Evolutionary conservation across 345 rosid genomes (phyloP), one percentile per base, ranked within the genome.

Genomic region (Arabis alpina): DNA sequence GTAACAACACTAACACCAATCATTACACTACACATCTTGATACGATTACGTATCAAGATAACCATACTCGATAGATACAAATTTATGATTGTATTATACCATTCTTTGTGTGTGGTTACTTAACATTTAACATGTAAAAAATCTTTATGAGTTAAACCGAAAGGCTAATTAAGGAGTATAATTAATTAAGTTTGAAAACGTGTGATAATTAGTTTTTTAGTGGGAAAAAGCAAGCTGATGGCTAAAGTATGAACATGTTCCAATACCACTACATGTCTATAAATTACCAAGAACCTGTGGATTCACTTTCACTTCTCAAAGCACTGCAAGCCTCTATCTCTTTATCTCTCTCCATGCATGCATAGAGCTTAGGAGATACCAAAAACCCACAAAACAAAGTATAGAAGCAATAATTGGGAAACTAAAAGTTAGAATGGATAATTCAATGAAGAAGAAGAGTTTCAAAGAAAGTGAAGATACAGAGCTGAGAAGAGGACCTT

Each of bases 401-500:
- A 36, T 8, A 36, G 42, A 45, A 81, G 51, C 48, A 52, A 27
- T 57, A 37, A 10, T 15, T 51, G 12, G 3, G 12, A 55, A 28
- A 30, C 6, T 9, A 3, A 16, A 51, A 49, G 6, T 8, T 60
- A 37, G 23, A 64, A 67, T 66, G 71, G 58, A 71, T 34, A 42
- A 58, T 43, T 59, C 54, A 8, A 49, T n/a, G 87, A 85, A 65
- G 84, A 81, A 56, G 80, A 79, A 80, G 48, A 66, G 65, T 54
- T 62, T 68, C 59, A 49, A 47, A 62, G 74, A 68, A 48, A 62
- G 24, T 54, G 74, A 62, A 23, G 74, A 75, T 8, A 32, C 15
- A 61, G 83, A 81, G 64, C 80, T 93, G 1, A 82, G 98, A 53
- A 88, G 96, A 77, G 98, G 79, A 15, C 85, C 85, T 11, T 93